Evolutionary conservation across 345 rosid species (phyloP), one percentile per base, ranked within the genome.

Genomic region (Clausena lansium): DNA sequence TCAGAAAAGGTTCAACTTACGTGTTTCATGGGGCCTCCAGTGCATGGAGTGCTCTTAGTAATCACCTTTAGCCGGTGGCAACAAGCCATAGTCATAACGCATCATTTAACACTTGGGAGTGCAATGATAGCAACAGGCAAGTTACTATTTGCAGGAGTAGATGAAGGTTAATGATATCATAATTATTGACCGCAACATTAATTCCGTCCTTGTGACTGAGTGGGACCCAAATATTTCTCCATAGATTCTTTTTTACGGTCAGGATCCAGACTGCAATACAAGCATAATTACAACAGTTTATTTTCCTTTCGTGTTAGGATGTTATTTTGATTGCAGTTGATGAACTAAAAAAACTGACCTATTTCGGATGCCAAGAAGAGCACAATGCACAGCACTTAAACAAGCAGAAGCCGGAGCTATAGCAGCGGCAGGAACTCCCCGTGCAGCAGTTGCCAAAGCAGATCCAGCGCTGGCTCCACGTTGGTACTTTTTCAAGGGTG

Each of bases 161-260:
- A 45, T 30, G 60, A 28, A 9, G 25, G 7, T 39, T 28, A 25
- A 41, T 30, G 59, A 20, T 62, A 62, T 61, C 77, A 65, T 25
- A 10, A 35, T 65, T n/a, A 33, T 54, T 13, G 52, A 33, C 41
- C 22, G 52, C 27, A 28, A 45, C 75, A 79, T 82, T 82, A 78
- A 71, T 84, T 80, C 71, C 77, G 77, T 47, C 86, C 86, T 39
- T 67, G 79, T 5, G 84, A 85, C 74, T 79, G 83, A 74, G 85
- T 71, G 25, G 97, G 95, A 73, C 95, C 99, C 76, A 88, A 82
- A 85, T 96, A 96, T 80, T 96, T 96, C 87, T 96, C 97, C 91
- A 92, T 90, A n/a, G 97, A 96, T 83, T 96, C 99, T 82, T 91
- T 92, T 83, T 94, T 96, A 84, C 78, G 99, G 76, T 90, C 97